These are phyloP conservation scores for Solanum dulcamara DNA, from an alignment of 257 asterid species.

Conservation along the genomic window DNA sequence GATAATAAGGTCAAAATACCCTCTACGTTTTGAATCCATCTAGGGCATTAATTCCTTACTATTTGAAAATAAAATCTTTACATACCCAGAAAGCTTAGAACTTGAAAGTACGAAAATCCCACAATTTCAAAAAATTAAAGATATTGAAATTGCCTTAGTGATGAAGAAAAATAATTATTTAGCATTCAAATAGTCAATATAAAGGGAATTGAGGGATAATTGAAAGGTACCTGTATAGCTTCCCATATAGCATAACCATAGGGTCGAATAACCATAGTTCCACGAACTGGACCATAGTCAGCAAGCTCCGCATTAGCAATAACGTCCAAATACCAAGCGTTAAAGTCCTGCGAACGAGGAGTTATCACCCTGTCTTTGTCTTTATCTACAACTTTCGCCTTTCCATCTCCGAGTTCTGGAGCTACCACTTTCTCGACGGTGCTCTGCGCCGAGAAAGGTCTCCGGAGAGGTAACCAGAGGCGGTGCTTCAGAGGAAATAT, in stretches of 20 bases:
- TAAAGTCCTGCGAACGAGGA: constrained; percentile 95
- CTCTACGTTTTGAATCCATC: neutral
- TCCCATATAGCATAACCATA: constrained; percentile 99
- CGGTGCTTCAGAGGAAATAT: constrained; percentile 9
- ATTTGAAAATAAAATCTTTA: neutral
- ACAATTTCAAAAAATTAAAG: neutral
- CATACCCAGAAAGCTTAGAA: neutral
- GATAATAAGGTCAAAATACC: neutral
- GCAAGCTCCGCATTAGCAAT: constrained; percentile 94
- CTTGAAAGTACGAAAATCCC: neutral
- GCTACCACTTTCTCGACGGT: constrained; percentile 43
- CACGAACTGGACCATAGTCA: constrained; percentile 98
- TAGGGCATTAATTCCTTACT: neutral
- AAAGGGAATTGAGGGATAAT: neutral
- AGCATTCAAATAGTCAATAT: neutral
- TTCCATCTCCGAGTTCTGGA: constrained; percentile 29
- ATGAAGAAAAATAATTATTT: neutral
- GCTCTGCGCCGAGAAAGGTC: constrained; percentile 47
- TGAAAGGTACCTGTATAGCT: constrained; percentile 72
- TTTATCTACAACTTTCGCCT: constrained; percentile 24
- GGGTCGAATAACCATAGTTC: constrained; percentile 99
- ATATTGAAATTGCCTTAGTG: neutral
- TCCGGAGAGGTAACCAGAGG: constrained; percentile 31
- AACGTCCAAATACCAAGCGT: constrained; percentile 90
- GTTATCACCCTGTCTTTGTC: constrained; percentile 71